phyloP scores from a whole-genome alignment of 495 filamentous ascomycete species.

The Neurospora hispaniola region DNA sequence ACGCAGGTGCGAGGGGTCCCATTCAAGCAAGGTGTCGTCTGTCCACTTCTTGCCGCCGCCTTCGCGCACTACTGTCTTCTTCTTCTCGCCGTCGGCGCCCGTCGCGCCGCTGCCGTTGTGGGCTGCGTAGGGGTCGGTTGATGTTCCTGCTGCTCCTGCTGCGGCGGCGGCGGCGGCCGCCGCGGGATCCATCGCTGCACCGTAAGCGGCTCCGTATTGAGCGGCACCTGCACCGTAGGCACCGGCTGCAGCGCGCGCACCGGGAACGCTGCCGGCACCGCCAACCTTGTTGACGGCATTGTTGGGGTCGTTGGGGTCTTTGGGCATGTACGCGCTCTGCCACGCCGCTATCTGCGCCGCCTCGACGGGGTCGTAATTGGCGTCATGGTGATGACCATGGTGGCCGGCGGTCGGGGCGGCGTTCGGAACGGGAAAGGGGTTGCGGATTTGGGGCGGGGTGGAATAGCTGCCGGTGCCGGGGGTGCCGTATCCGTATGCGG shows the following conservation, averaged over 20 bases:
- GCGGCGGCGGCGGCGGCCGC: slow-evolving; percentile 24
- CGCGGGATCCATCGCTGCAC: slow-evolving; percentile 9
- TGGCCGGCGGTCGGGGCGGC: slow-evolving; percentile 24
- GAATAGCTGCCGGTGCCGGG: slow-evolving; percentile 30
- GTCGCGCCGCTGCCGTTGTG: slow-evolving; percentile 15
- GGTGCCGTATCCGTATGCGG: slow-evolving; percentile 18
- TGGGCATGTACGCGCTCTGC: slow-evolving; percentile 79
- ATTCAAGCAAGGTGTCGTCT: slow-evolving; percentile 69
- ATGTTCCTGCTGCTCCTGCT: slow-evolving; percentile 7
- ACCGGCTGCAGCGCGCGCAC: slow-evolving; percentile 16
- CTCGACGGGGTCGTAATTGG: slow-evolving; percentile 64
- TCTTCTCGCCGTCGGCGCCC: slow-evolving; percentile 26
- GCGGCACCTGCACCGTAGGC: slow-evolving; percentile 25
- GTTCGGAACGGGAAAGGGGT: slow-evolving; percentile 68
- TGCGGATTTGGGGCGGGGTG: slow-evolving; percentile 65
- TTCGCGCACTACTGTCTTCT: slow-evolving; percentile 69
- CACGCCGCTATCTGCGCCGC: slow-evolving; percentile 93
- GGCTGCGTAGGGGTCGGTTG: slow-evolving; percentile 22
- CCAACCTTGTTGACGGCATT: slow-evolving; percentile 10
- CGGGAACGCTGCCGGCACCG: slow-evolving; percentile 12
- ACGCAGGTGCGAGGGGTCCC: slow-evolving; percentile 91
- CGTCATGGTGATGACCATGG: background rate
- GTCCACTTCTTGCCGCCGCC: slow-evolving; percentile 88
- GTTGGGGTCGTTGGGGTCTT: slow-evolving; percentile 30
- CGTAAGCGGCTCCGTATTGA: slow-evolving; percentile 10